Evolutionary conservation across 1,284 basidiomycete species (phyloP), one percentile per base, ranked within the genome.

Genomic region (Cerioporus squamosus): DNA sequence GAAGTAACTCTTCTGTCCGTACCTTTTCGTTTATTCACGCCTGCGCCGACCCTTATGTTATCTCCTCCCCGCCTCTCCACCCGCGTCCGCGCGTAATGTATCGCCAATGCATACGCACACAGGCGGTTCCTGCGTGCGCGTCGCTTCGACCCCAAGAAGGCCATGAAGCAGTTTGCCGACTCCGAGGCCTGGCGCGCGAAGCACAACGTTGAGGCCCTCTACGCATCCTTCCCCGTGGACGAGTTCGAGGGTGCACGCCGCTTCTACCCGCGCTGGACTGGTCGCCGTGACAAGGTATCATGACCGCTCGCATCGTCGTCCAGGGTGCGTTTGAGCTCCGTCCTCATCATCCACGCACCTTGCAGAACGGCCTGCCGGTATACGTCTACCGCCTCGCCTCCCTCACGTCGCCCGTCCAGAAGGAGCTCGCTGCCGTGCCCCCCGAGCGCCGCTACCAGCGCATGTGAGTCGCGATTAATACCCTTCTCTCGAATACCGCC

Each of bases 221-320:
- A 84, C 71, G 77, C 79, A 17, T 78, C 77, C 2, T 87, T 90
- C 64, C 79, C 81, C 23, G 51, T 74, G 0, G 78, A 79, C 12
- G 91, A 92, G 64, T 79, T 92, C 60, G 83, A 87, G 68, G 68
- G 68, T 23, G 72, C 84, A 3, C 83, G 83, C 68, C 76, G 79
- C 51, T 90, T 86, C 60, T 92, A 92, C 74, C 88, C 91, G 2
- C 79, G 87, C 36, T 93, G 89, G 89, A 93, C 90, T 1, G 91
- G 90, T 2, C 77, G 87, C 54, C 77, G 90, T 67, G 87, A 91
- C 68, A 90, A 86, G 77, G 90, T 70, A 47, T 20, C 40, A 36
- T 24, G 48, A 40, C 29, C 47, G n/a, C 14, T n/a, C 12, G 23
- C 45, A 29, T 15, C 18, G 33, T 36, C 33, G 33, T 10, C 33